Evolutionary conservation across 2,329 filamentous ascomycete genomes (phyloP).

Genomic region (Cylindrodendrum hubeiense): DNA sequence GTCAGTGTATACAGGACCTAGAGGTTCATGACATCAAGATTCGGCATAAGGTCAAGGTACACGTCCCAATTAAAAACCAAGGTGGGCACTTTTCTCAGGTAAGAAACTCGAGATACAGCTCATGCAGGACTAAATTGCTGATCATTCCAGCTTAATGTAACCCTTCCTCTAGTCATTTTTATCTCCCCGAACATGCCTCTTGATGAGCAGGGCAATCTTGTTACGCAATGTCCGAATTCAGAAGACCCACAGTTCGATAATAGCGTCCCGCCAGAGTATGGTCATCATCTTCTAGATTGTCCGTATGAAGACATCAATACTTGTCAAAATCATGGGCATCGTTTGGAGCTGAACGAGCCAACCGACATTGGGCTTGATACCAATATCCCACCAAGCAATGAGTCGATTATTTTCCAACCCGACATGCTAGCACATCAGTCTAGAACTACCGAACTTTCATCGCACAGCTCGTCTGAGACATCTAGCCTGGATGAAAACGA

Average conservation of each 20-base stretch:
- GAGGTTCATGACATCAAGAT: slow-evolving; percentile 90
- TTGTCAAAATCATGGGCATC: slow-evolving; percentile 77
- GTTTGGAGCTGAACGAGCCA: slow-evolving; percentile 79
- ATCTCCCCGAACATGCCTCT: slow-evolving; percentile 93
- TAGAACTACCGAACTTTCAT: slow-evolving; percentile 49
- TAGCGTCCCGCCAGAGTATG: slow-evolving; percentile 88
- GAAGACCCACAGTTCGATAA: slow-evolving; percentile 65
- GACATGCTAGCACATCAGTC: not conserved
- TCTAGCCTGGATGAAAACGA: slow-evolving; percentile 68
- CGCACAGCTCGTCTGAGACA: slow-evolving; percentile 63
- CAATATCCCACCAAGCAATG: slow-evolving; percentile 58
- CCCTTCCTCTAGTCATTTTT: slow-evolving; percentile 89
- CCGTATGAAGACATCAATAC: slow-evolving; percentile 90
- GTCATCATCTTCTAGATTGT: slow-evolving; percentile 89
- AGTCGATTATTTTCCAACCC: slow-evolving; percentile 56
- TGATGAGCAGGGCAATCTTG: slow-evolving; percentile 84
- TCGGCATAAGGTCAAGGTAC: slow-evolving; percentile 89
- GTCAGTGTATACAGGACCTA: slow-evolving; percentile 87
- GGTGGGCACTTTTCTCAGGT: slow-evolving; percentile 94
- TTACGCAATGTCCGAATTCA: slow-evolving; percentile 65
- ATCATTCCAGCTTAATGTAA: slow-evolving; percentile 76
- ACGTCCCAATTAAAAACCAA: slow-evolving; percentile 89
- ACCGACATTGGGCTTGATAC: slow-evolving; percentile 66
- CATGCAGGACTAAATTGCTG: not conserved
- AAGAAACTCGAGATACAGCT: slow-evolving; percentile 38